Evolutionary conservation across 768 basidiomycete genomes (phyloP), one percentile per base, ranked within the genome.

Genomic region (Trametes cubensis): DNA sequence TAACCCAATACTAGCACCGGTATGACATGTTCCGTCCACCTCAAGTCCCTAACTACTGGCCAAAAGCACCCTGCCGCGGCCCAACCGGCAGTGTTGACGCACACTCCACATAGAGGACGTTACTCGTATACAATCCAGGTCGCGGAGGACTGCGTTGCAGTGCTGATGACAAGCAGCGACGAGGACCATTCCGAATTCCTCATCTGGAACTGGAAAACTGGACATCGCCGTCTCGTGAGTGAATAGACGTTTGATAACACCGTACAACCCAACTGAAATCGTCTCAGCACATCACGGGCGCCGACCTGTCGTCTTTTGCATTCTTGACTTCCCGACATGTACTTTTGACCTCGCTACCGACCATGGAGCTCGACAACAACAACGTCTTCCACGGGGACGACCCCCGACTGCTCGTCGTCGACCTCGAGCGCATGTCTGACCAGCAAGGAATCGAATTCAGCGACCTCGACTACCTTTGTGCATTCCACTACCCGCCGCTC

Each of bases 181-280:
- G 61, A 58, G 18, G 39, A 53, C 38, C 75, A 75, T 48, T 81
- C 78, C 30, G 81, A 85, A 64, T 69, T 89, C 14, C 73, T 81
- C 23, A 73, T 87, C 21, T 90, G 86, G 87, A 80, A 89, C 57
- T 90, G 88, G 89, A 83, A 82, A 68, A 84, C 81, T 4, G 85
- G 85, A 6, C 66, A 71, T 11, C 69, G 76, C 7, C 69, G 84
- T 65, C 60, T 81, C 63, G 87, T 89, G 66, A 76, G 82, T 75
- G 0, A 26, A 5, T 1, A 6, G 6, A 49, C 23, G 3, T 46
- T 4, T 46, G 45, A 13, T 21, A 2, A 7, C 13, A 17, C 6
- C 23, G 6, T 6, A 14, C 21, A 23, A 47, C 14, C 10, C 26
- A 3, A n/a, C 45, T 61, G n/a, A 57, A 8, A 25, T 15, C 41